Conservation (phyloP, 306 rosid species). For the Geum urbanum region DNA sequence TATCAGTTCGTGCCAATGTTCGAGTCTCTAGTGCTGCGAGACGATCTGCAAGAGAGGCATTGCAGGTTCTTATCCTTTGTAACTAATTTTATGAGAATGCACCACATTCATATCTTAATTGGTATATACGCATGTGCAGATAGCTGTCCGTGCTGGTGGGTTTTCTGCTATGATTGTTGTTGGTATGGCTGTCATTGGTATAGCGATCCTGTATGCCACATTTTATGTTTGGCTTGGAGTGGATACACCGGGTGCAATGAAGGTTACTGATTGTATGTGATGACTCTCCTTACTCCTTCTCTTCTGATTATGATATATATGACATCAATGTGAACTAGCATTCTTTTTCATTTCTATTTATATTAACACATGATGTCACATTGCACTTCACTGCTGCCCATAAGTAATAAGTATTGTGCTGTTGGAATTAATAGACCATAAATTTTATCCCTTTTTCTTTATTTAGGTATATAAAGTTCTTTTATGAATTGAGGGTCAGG, state of each 20-base stretch:
- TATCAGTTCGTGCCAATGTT: conserved; percentile 98
- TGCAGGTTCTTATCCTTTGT: conserved; percentile 65
- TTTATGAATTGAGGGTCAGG: not conserved
- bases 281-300: conserved; percentile 31
- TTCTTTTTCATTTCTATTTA: not conserved
- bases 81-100: conserved; percentile 24
- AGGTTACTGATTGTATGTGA: conserved; percentile 93
- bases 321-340: not conserved
- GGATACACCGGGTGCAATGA: conserved; percentile 82
- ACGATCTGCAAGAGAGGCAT: conserved; percentile 95
- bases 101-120: conserved; percentile 30
- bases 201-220: conserved; percentile 84
- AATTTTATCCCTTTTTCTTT: not conserved
- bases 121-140: conserved; percentile 50
- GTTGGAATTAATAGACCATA: not conserved
- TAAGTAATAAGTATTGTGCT: not conserved
- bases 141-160: conserved; percentile 99
- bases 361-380: not conserved
- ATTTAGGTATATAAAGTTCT: not conserved
- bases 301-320: conserved; percentile 19
- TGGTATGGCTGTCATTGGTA: conserved; percentile 98
- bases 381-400: not conserved
- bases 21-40: conserved; percentile 98
- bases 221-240: conserved; percentile 95
- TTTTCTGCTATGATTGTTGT: conserved; percentile 90